Evolutionary conservation across 805 yeast genomes (phyloP).

Genomic region (Nakazawaea ambrosiae): DNA sequence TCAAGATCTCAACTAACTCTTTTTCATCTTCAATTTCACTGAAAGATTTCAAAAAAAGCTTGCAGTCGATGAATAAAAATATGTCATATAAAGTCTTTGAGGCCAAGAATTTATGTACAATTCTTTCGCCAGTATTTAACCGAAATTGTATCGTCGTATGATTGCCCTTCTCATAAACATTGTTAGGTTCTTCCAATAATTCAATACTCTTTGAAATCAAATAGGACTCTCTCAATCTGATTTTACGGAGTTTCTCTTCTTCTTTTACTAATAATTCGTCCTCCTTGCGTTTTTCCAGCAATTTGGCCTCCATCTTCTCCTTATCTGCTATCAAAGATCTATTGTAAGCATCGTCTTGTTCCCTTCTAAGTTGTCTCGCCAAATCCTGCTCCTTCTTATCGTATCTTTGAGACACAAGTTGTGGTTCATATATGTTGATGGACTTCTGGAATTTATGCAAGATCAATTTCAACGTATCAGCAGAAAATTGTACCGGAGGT

Average conservation of each 20-base stretch:
- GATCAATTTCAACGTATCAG: slow-evolving; percentile 19
- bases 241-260: slow-evolving; percentile 12
- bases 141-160: slow-evolving; percentile 43
- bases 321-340: slow-evolving; percentile 53
- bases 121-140: slow-evolving; percentile 44
- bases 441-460: slow-evolving; percentile 31
- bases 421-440: slow-evolving; percentile 53
- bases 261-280: slow-evolving; percentile 18
- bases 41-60: slow-evolving; percentile 18
- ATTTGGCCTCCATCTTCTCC: slow-evolving; percentile 40
- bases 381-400: slow-evolving; percentile 55
- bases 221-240: slow-evolving; percentile 17
- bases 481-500: slow-evolving; percentile 15
- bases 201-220: slow-evolving; percentile 15
- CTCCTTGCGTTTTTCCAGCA: slow-evolving; percentile 18
- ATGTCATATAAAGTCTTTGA: slow-evolving; percentile 36
- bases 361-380: slow-evolving; percentile 50
- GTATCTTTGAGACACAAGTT: slow-evolving; percentile 47
- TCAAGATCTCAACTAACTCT: slow-evolving; percentile 10
- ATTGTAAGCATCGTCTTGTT: slow-evolving; percentile 64
- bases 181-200: slow-evolving; percentile 4
- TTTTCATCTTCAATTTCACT: slow-evolving; percentile 1
- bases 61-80: slow-evolving; percentile 42
- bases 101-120: slow-evolving; percentile 35
- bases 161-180: slow-evolving; percentile 21